Percentiles rank a stretch among this genome's conserved stretches.
phyloP scores from a whole-genome alignment of 1,139 yeast genomes.

The Magnusiomyces suaveolens region DNA sequence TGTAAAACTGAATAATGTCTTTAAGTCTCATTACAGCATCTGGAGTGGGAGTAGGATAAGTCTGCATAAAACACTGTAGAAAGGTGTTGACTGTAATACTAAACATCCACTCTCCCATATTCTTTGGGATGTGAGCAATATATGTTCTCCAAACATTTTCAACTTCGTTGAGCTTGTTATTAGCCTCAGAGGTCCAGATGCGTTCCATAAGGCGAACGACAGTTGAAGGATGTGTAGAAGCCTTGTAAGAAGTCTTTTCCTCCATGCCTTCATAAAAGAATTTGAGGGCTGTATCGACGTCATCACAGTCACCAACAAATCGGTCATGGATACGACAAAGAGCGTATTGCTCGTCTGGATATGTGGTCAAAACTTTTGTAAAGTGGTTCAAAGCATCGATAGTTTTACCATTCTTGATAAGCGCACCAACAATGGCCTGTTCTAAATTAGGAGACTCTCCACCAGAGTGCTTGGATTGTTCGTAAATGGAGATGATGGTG shows the following conservation, averaged over 20 bases:
- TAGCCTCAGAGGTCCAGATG: slow-evolving; percentile 43
- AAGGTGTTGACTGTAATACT: slow-evolving; percentile 63
- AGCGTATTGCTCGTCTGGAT: slow-evolving; percentile 34
- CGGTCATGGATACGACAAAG: slow-evolving; percentile 61
- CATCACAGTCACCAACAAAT: slow-evolving; percentile 75
- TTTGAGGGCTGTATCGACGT: slow-evolving; percentile 57
- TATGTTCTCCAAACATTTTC: slow-evolving; percentile 55
- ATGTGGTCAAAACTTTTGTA: slow-evolving; percentile 35
- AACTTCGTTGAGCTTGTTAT: slow-evolving; percentile 36
- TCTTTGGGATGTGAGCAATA: slow-evolving; percentile 51
- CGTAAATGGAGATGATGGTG: slow-evolving; percentile 45
- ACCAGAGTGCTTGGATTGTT: slow-evolving; percentile 32
- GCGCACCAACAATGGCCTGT: slow-evolving; percentile 55
- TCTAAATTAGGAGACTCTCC: slow-evolving; percentile 39
- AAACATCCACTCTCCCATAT: slow-evolving; percentile 55
- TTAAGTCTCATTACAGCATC: slow-evolving; percentile 53
- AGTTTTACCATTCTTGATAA: slow-evolving; percentile 42
- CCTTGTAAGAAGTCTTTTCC: slow-evolving; percentile 59
- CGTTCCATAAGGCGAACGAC: slow-evolving; percentile 59
- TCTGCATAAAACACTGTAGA: slow-evolving; percentile 56
- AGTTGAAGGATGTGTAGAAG: slow-evolving; percentile 66
- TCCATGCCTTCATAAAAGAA: slow-evolving; percentile 65
- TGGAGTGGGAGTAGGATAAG: slow-evolving; percentile 44
- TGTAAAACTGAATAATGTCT: slow-evolving; percentile 48
- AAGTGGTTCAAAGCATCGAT: slow-evolving; percentile 45